These are phyloP conservation scores for Cephaloascus albidus DNA, from an alignment of 805 yeast genomes.

Conservation along the genomic window DNA sequence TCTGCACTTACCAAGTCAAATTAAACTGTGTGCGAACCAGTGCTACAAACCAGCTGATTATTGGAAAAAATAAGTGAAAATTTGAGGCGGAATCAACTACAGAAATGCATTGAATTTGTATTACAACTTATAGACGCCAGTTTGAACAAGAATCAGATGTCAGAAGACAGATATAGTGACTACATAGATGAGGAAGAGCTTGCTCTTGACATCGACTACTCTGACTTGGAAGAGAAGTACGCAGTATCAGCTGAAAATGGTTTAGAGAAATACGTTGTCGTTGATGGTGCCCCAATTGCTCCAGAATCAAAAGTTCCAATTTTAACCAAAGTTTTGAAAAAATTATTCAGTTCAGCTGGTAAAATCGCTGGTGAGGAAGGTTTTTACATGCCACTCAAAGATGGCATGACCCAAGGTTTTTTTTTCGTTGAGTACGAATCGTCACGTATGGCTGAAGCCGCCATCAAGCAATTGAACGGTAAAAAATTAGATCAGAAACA, in stretches of 20 bases:
- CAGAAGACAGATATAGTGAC: conserved; percentile 14
- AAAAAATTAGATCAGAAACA: conserved; percentile 93
- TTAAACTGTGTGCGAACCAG: too few species aligned
- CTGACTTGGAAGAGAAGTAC: conserved; percentile 77
- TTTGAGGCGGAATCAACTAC: too few species aligned
- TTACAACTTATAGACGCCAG: too few species aligned
- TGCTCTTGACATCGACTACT: conserved; percentile 57
- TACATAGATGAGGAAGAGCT: conserved; percentile 29
- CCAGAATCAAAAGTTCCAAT: conserved; percentile 83
- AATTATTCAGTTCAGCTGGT: conserved; percentile 72
- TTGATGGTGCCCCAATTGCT: conserved; percentile 94
- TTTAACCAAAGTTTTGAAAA: conserved; percentile 75
- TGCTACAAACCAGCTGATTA: too few species aligned
- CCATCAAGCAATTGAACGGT: conserved; percentile 73
- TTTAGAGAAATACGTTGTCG: conserved; percentile 71
- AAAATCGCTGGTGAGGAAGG: conserved; percentile 50
- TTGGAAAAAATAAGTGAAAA: background rate
- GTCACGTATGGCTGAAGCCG: conserved; percentile 60
- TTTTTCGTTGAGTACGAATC: conserved; percentile 75
- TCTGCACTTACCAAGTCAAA: too few species aligned
- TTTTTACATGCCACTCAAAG: conserved; percentile 72
- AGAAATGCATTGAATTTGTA: too few species aligned
- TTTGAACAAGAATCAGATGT: conserved; percentile 5
- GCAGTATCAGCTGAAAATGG: conserved; percentile 46
- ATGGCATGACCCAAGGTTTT: conserved; percentile 78